phyloP scores from a whole-genome alignment of 140 eudicot species.

The Erigeron philadelphicus region DNA sequence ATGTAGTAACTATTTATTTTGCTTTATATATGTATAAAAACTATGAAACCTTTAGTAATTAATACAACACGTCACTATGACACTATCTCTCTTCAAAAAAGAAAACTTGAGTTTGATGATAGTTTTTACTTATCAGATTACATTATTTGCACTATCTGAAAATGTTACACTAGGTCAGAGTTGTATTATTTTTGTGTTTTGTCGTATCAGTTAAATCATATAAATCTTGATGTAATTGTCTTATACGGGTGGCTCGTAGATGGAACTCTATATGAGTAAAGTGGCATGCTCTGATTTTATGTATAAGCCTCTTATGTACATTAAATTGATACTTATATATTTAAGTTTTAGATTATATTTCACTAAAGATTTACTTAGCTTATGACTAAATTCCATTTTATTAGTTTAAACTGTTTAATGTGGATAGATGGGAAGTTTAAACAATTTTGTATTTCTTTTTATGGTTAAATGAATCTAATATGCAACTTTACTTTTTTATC shows the following conservation, averaged over 20 bases:
- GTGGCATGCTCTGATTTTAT: not conserved
- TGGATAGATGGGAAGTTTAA: not conserved
- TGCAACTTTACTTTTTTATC: not conserved
- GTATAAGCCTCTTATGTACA: not conserved
- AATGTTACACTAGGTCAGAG: not conserved
- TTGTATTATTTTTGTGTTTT: not conserved
- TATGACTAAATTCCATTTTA: not conserved
- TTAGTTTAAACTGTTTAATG: not conserved
- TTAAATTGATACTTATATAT: not conserved
- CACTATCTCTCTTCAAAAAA: not conserved
- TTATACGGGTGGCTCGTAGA: not conserved
- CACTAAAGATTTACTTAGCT: not conserved
- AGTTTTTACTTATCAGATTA: not conserved
- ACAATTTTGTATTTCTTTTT: not conserved
- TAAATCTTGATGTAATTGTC: not conserved
- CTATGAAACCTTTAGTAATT: not conserved
- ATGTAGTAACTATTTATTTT: not conserved
- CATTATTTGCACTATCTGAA: conserved; percentile 8
- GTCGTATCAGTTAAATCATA: not conserved
- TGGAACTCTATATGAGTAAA: conserved; percentile 7
- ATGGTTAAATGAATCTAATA: not conserved
- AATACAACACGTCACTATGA: not conserved
- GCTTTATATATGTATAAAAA: not conserved
- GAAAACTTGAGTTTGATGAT: not conserved
- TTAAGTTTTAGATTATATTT: not conserved